Evolutionary conservation across 805 yeast genomes (phyloP), one percentile per base, ranked within the genome.

Genomic region (Candida ponderosae): DNA sequence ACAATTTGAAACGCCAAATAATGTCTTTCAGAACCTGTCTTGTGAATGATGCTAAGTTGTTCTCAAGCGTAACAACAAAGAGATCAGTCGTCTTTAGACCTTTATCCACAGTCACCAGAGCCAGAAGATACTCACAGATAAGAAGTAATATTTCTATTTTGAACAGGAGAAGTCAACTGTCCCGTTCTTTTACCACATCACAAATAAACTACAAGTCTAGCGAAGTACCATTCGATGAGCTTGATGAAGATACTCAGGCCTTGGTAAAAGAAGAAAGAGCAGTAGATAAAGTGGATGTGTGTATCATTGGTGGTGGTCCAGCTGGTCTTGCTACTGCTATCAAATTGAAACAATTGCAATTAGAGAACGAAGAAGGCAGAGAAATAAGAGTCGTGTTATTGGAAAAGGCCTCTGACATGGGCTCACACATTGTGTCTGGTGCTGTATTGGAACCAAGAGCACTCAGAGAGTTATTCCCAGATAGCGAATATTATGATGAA

Each of bases 231-330:
- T 54, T 48, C 32, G 51, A 53, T 9, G 44, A 50, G 13, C 34
- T 63, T 26, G 54, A 60, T 35, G 52, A 51, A n/a, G 83, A 76
- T 16, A 65, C 68, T 33, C 63, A 63, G 45, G 74, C 62, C 27
- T 39, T 62, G 4, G 59, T 81, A 14, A 64, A 65, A 1, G 81
- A 76, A 43, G 85, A 80, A 44, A 68, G 97, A 39, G 95, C 84
- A 6, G 74, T 70, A 13, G 98, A 93, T 53, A 74, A 76, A 24
- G 96, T 86, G 13, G 98, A 93, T 58, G 95, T 93, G 18, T 84
- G 95, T 51, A 87, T 93, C 36, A 95, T 93, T 2, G 98, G 98
- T 31, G 97, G 95, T 27, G 98, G 98, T 0, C 97, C 97, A 6
- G 94, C 97, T 2, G 98, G 98, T 4, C 65, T 93, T 35, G 89